Percentiles rank a stretch among this genome's conserved stretches.
Conservation (phyloP, 371 early-diverging fungal species). For the Apophysomyces sp. region DNA sequence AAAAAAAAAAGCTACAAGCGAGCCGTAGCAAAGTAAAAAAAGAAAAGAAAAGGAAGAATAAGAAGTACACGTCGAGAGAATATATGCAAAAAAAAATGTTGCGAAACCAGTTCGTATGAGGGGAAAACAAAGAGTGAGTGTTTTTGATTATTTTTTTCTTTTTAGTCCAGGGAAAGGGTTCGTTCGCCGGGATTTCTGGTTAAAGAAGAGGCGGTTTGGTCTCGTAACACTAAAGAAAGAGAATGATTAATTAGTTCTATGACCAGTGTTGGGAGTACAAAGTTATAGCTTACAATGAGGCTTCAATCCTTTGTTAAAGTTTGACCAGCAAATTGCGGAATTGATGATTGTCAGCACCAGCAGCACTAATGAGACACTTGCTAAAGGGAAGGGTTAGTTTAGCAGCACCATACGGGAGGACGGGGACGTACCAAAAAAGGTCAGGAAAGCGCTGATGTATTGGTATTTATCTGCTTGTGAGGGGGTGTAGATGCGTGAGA, state of each 20-base stretch:
- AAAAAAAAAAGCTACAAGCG: neutral
- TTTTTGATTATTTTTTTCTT: too few species aligned
- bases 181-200: constrained; percentile 22
- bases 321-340: constrained; percentile 66
- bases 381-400: constrained; percentile 25
- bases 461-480: constrained; percentile 58
- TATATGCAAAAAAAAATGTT: neutral
- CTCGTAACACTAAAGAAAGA: constrained; percentile 17
- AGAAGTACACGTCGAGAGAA: constrained; percentile 3
- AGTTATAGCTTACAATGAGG: constrained; percentile 37
- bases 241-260: neutral
- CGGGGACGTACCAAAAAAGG: constrained; percentile 75
- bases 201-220: constrained; percentile 7
- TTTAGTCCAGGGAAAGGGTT: constrained; percentile 28
- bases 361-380: constrained; percentile 65
- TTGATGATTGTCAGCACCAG: constrained; percentile 71
- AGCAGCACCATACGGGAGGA: neutral
- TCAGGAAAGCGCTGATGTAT: constrained; percentile 73
- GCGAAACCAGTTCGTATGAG: constrained; percentile 9
- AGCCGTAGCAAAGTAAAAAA: neutral
- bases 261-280: too few species aligned
- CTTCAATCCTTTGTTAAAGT: constrained; percentile 86
- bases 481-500: constrained; percentile 76
- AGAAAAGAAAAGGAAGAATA: constrained; percentile 1
- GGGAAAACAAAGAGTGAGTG: neutral